A percentile compares a stretch with the other conserved stretches of the same genome.
Conservation (phyloP, 768 basidiomycete species). For the Lactarius evosmus region DNA sequence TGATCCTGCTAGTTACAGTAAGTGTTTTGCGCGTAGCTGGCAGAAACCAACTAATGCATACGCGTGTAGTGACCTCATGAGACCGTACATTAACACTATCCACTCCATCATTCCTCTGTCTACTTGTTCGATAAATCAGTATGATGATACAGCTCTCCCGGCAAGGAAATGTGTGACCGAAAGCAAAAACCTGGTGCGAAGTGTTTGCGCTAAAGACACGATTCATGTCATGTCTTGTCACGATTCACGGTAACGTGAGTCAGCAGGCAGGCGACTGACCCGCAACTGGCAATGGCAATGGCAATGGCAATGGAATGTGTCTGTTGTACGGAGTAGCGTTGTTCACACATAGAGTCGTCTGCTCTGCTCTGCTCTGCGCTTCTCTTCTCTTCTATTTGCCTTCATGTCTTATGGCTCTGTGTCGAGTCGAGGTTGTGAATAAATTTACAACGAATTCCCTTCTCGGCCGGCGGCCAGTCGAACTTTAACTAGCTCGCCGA, state of each 20-base stretch:
- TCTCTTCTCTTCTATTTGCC: conserved; percentile 1
- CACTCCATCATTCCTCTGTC: conserved; percentile 15
- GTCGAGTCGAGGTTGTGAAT: too few relatives aligned
- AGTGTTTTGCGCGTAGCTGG: conserved; percentile 35
- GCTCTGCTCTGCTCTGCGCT: not conserved
- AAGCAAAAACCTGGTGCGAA: not conserved
- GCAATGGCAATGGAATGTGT: not conserved
- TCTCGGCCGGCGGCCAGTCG: not conserved
- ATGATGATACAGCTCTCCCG: conserved; percentile 14
- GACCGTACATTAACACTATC: not conserved
- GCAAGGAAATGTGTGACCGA: not conserved
- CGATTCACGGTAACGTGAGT: not conserved
- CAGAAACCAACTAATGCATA: conserved; percentile 7
- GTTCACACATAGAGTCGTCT: not conserved
- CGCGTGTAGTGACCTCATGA: conserved; percentile 42
- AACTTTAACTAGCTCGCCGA: conserved; percentile 7
- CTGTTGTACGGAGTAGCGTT: conserved; percentile 2
- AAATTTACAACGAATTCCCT: not conserved
- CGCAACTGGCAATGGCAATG: conserved; percentile 2
- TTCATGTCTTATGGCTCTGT: too few relatives aligned
- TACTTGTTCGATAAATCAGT: conserved; percentile 22
- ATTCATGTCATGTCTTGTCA: not conserved
- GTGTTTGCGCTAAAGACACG: not conserved
- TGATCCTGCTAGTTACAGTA: conserved; percentile 93
- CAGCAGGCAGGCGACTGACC: not conserved